These are phyloP conservation scores for Solanum bulbocastanum DNA, from an alignment of 257 asterid species.

Conservation along the genomic window DNA sequence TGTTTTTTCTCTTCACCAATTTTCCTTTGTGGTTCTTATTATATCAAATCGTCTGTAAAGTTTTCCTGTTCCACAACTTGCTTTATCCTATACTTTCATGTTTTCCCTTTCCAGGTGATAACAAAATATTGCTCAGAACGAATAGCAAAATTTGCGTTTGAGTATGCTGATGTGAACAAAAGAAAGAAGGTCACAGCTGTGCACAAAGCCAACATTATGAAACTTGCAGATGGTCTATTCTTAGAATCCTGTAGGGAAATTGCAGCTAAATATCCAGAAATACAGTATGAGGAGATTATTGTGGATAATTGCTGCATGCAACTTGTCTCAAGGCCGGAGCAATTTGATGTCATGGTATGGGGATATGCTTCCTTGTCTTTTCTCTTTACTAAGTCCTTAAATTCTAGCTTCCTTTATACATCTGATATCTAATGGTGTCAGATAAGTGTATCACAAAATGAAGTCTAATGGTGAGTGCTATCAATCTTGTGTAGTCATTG, in stretches of 20 bases:
- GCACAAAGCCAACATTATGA: constrained; percentile 99
- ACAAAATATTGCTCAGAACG: constrained; percentile 98
- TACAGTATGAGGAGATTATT: constrained; percentile 83
- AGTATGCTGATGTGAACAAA: constrained; percentile 97
- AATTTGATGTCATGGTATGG: constrained; percentile 16
- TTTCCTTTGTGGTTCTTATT: neutral
- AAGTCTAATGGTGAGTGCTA: neutral
- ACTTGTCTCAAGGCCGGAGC: constrained; percentile 12
- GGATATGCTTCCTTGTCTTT: neutral
- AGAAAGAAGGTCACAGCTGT: constrained; percentile 96
- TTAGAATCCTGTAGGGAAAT: constrained; percentile 94
- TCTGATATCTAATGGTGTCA: neutral
- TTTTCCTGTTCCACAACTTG: neutral
- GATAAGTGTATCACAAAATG: neutral
- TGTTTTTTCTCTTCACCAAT: neutral
- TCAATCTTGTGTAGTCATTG: neutral
- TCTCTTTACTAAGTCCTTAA: neutral
- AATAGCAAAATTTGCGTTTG: constrained; percentile 92
- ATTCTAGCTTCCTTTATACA: neutral
- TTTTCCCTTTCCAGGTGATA: constrained; percentile 55
- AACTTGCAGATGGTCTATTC: constrained; percentile 97
- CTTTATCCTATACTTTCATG: neutral
- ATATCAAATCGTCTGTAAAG: neutral
- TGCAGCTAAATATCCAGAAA: constrained; percentile 81
- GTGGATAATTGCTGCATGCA: constrained; percentile 97